Evolutionary conservation across 192 early-diverging fungal genomes (phyloP).

Genomic region (Geranomyces variabilis): DNA sequence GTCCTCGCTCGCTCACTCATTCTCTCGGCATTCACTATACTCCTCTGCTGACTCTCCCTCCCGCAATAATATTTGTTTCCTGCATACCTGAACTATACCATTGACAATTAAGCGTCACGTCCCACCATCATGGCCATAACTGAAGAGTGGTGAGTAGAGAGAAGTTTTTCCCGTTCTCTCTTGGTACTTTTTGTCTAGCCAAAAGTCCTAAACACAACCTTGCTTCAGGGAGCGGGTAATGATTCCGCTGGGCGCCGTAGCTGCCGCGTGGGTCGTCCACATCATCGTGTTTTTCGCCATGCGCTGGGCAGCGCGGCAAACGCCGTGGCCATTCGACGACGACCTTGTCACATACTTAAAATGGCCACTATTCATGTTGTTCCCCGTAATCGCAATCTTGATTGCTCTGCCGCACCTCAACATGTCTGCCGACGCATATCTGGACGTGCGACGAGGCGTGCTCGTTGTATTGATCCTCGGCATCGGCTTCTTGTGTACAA

Average conservation of each 20-base stretch:
- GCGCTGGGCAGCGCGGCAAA: constrained; percentile 24
- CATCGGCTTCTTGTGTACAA: constrained; percentile 13
- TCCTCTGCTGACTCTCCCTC: too few species aligned
- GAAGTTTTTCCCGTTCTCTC: too few species aligned
- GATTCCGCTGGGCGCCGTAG: constrained; percentile 26
- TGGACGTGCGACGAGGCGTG: constrained; percentile 17
- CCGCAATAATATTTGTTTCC: too few species aligned
- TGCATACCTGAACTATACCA: too few species aligned
- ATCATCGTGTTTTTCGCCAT: constrained; percentile 10
- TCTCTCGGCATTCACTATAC: too few species aligned
- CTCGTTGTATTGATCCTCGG: constrained; percentile 26
- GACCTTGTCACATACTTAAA: constrained; percentile 30
- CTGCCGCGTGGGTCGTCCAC: constrained; percentile 29
- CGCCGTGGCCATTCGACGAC: constrained; percentile 36
- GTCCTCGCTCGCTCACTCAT: too few species aligned
- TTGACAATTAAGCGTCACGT: too few species aligned
- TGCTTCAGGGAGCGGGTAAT: constrained; percentile 11
- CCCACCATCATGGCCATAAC: too few species aligned
- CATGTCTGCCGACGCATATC: neutral
- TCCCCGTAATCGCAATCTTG: constrained; percentile 33
- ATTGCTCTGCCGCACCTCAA: constrained; percentile 13
- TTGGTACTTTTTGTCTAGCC: too few species aligned
- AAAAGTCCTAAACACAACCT: too few species aligned
- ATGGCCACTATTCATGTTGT: constrained; percentile 26
- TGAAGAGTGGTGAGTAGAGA: too few species aligned